Evolutionary conservation across 371 early-diverging fungal genomes (phyloP).

Genomic region (Rhizomucor pusillus): DNA sequence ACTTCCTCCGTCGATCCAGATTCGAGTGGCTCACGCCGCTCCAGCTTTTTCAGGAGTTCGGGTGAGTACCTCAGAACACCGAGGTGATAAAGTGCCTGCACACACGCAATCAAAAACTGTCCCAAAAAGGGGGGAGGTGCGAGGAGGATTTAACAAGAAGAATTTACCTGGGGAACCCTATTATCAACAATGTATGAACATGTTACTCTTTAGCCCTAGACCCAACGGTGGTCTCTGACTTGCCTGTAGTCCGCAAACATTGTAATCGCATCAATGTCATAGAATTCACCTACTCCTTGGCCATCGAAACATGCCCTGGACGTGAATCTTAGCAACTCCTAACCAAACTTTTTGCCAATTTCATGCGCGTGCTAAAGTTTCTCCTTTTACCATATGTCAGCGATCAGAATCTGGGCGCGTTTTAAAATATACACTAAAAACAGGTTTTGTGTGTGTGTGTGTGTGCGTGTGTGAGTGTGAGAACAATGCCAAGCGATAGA

Average conservation of each 20-base stretch:
- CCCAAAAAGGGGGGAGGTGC: neutral
- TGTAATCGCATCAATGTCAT: conserved; percentile 81
- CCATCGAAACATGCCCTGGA: conserved; percentile 85
- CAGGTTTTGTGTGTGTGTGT: no score
- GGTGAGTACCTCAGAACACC: conserved; percentile 71
- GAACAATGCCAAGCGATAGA: no score
- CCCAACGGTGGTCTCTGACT: neutral
- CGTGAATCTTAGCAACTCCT: conserved; percentile 2
- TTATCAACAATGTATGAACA: conserved; percentile 6
- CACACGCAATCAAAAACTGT: neutral
- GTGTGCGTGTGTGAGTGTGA: no score
- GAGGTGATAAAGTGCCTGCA: conserved; percentile 69
- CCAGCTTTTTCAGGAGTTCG: conserved; percentile 47
- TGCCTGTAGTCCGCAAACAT: conserved; percentile 94
- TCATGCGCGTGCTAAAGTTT: neutral
- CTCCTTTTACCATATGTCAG: conserved; percentile 72
- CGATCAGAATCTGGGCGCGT: conserved; percentile 88
- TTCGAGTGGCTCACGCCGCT: conserved; percentile 44
- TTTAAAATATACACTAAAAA: conserved; percentile 75
- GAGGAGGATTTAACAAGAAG: no score
- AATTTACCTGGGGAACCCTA: conserved; percentile 54
- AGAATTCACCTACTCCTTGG: conserved; percentile 56
- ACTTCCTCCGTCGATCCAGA: conserved; percentile 70
- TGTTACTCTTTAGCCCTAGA: neutral
- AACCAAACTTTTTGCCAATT: neutral